phyloP scores from a whole-genome alignment of 2,329 filamentous ascomycete species.

The Beauveria rudraprayagi region DNA sequence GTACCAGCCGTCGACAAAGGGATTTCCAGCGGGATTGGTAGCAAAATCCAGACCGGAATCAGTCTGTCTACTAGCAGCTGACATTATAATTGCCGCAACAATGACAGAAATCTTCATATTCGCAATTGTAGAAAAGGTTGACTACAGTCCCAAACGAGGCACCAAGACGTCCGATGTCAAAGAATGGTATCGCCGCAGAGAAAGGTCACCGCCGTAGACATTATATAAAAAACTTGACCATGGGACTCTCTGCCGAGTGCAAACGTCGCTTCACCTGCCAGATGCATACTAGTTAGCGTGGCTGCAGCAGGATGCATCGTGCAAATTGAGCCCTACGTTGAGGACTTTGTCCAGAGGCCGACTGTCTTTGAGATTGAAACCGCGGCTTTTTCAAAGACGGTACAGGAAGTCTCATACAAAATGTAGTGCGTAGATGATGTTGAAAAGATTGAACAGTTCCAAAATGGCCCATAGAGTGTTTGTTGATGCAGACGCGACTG shows the following conservation, averaged over 20 bases:
- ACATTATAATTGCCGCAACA: not conserved
- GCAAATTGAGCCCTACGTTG: not conserved
- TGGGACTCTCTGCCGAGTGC: not conserved
- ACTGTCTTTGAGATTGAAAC: not conserved
- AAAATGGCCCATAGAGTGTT: too few species aligned
- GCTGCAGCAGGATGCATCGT: slow-evolving; percentile 1
- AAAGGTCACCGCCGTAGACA: not conserved
- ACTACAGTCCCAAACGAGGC: not conserved
- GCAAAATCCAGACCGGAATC: slow-evolving; percentile 24
- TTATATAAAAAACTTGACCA: not conserved
- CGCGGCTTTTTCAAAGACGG: not conserved
- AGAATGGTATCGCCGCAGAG: not conserved
- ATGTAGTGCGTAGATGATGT: not conserved
- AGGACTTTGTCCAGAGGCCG: not conserved
- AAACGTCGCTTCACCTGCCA: not conserved
- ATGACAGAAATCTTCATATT: not conserved
- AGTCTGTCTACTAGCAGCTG: not conserved
- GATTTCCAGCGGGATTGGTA: slow-evolving; percentile 37
- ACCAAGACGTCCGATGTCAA: not conserved
- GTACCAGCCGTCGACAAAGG: slow-evolving; percentile 41
- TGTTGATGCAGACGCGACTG: too few species aligned
- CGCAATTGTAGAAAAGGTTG: not conserved
- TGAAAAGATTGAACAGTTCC: not conserved
- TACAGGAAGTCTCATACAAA: too few species aligned
- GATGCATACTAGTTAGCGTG: slow-evolving; percentile 9